Evolutionary conservation across 2,329 filamentous ascomycete genomes (phyloP).

Genomic region (Orbilia oligospora): DNA sequence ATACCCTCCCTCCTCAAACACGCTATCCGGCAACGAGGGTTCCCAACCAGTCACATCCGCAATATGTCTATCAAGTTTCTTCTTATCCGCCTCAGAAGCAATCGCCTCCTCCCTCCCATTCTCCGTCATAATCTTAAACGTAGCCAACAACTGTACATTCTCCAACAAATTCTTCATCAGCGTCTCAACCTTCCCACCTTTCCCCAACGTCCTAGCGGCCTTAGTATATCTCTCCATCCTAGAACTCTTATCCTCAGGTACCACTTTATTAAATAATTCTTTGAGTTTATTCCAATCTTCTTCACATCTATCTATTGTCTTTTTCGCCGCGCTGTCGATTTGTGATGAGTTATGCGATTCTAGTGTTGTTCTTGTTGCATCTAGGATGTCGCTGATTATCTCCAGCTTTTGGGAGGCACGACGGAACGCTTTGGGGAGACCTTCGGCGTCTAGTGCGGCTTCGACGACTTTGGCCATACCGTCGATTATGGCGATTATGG

Average conservation of each 20-base stretch:
- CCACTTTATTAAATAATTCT: constrained; percentile 23
- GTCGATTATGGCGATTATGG: constrained; percentile 5
- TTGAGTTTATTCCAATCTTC: constrained; percentile 16
- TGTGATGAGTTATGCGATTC: background rate
- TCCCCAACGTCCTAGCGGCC: constrained; percentile 33
- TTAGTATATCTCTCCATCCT: constrained; percentile 19
- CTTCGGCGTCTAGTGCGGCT: background rate
- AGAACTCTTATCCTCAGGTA: background rate
- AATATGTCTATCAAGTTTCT: constrained; percentile 1
- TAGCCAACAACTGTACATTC: constrained; percentile 17
- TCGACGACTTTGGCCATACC: constrained; percentile 10
- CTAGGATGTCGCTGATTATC: constrained; percentile 20
- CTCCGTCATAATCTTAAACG: constrained; percentile 18
- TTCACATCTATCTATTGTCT: constrained; percentile 9
- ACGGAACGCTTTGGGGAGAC: constrained; percentile 34
- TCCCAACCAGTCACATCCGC: constrained; percentile 14
- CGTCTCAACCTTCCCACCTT: constrained; percentile 26
- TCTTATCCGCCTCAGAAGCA: background rate
- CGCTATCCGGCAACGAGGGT: constrained; percentile 15
- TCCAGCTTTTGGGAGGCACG: constrained; percentile 31
- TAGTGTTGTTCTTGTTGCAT: constrained; percentile 4
- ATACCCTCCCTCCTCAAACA: constrained; percentile 20
- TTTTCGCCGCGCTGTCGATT: constrained; percentile 5
- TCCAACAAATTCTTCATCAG: constrained; percentile 33
- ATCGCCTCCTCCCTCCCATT: constrained; percentile 3